Evolutionary conservation across 108 stramenopile genomes (phyloP).

Genomic region (Nitzschia sp.): DNA sequence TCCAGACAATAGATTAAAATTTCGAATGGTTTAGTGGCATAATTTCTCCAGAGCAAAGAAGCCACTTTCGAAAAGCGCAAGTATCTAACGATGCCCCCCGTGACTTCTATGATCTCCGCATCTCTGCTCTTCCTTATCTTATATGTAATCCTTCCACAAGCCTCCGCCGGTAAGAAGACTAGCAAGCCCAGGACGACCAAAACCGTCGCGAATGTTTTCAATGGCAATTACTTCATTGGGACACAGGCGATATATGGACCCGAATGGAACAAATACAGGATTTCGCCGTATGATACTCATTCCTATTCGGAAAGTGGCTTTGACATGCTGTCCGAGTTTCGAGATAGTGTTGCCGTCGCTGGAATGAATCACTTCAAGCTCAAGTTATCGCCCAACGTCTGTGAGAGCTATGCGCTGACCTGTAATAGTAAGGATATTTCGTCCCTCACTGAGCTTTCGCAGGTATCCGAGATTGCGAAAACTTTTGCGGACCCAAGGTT

Average conservation of each 20-base stretch:
- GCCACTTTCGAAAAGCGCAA: too few relatives aligned
- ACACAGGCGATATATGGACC: constrained; percentile 1
- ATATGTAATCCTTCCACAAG: too few relatives aligned
- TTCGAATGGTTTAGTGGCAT: too few relatives aligned
- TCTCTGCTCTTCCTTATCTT: too few relatives aligned
- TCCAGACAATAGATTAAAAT: too few relatives aligned
- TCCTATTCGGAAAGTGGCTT: background rate
- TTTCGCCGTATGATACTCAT: background rate
- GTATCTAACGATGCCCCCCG: too few relatives aligned
- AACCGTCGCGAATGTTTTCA: too few relatives aligned
- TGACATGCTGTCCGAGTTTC: constrained; percentile 11
- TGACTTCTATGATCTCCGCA: too few relatives aligned
- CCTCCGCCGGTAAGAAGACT: too few relatives aligned
- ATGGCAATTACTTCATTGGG: constrained; percentile 6
- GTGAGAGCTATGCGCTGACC: background rate
- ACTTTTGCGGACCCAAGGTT: background rate
- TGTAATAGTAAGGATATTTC: background rate
- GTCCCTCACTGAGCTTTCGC: background rate
- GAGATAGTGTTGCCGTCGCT: background rate
- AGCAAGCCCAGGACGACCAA: too few relatives aligned
- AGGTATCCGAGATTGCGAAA: background rate
- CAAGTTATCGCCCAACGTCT: background rate
- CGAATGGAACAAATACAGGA: background rate
- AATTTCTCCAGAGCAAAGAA: too few relatives aligned
- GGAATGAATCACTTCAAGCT: constrained; percentile 18